phyloP scores from a whole-genome alignment of 768 basidiomycete genomes.

The Coprinopsis strossmayeri region DNA sequence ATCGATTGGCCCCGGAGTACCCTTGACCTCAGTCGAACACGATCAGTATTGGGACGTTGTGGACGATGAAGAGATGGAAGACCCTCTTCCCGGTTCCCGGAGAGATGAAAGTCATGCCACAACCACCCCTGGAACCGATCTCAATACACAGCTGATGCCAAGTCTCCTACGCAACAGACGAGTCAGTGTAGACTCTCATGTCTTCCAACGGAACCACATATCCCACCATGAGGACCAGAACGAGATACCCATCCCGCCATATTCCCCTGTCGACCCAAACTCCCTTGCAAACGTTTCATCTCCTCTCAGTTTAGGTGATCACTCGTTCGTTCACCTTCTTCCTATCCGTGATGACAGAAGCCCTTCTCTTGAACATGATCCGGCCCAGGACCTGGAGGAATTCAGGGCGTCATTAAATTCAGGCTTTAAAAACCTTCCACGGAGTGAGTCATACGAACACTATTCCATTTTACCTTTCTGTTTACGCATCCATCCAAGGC shows the following conservation, averaged over 20 bases:
- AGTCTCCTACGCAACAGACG: constrained; percentile 16
- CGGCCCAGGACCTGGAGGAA: constrained; percentile 33
- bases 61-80: constrained; percentile 11
- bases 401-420: constrained; percentile 27
- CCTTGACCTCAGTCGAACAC: constrained; percentile 25
- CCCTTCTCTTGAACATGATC: constrained; percentile 6
- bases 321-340: constrained; percentile 1
- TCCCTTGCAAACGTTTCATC: constrained; percentile 13
- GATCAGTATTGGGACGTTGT: constrained; percentile 18
- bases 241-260: constrained; percentile 29
- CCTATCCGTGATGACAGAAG: constrained; percentile 3
- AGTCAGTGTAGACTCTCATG: constrained; percentile 28
- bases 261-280: constrained; percentile 21
- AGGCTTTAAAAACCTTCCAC: constrained; percentile 3
- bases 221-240: constrained; percentile 25
- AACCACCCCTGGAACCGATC: not conserved
- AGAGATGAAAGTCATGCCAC: constrained; percentile 4
- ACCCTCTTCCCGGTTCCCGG: constrained; percentile 1
- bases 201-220: constrained; percentile 25
- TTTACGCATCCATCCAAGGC: not conserved
- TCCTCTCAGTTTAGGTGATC: constrained; percentile 5
- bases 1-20: constrained; percentile 43
- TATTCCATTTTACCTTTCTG: too few relatives aligned
- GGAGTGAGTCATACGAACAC: constrained; percentile 19
- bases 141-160: not conserved